phyloP scores from a whole-genome alignment of 306 rosid genomes.

The Luffa aegyptiaca region DNA sequence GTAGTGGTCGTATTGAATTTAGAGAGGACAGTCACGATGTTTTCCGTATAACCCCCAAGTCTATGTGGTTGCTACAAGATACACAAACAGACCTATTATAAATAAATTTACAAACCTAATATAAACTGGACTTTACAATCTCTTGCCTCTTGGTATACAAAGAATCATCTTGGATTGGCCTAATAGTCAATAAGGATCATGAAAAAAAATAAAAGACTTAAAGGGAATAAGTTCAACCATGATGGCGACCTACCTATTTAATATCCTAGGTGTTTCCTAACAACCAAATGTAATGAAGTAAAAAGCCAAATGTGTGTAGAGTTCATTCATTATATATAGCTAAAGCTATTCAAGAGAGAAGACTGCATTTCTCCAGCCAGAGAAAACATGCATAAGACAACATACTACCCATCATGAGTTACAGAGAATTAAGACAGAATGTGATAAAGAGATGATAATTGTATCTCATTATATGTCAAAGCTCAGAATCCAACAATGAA shows the following conservation, averaged over 20 bases:
- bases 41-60: neutral
- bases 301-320: too few relatives aligned
- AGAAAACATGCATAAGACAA: neutral
- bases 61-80: neutral
- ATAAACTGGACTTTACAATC: neutral
- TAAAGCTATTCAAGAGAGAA: neutral
- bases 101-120: neutral
- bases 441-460: neutral
- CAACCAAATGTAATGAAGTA: too few relatives aligned
- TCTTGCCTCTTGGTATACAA: too few relatives aligned
- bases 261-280: too few relatives aligned
- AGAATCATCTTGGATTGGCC: too few relatives aligned
- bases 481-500: slow-evolving; percentile 1
- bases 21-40: too few relatives aligned
- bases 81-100: neutral
- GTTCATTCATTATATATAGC: neutral
- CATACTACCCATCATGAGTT: neutral
- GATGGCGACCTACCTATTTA: too few relatives aligned
- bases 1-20: too few relatives aligned
- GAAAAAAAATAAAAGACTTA: too few relatives aligned
- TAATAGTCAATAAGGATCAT: too few relatives aligned
- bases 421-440: neutral
- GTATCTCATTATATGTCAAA: neutral
- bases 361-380: neutral
- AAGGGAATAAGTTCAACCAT: too few relatives aligned